Base-by-base conservation (phyloP, 768 basidiomycete species). In the Leccinum aurantiacum region DNA sequence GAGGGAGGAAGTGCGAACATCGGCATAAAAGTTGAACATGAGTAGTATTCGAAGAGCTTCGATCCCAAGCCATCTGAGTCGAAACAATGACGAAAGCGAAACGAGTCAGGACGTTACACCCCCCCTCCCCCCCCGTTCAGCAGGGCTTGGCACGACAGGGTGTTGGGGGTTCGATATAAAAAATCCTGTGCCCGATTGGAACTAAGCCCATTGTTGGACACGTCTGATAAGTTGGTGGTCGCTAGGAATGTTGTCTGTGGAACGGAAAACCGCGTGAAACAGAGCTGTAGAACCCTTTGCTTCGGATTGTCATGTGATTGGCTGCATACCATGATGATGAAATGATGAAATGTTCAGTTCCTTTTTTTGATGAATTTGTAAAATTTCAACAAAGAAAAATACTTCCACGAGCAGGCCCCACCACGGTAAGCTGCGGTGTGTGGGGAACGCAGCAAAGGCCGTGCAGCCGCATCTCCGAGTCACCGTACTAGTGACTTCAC, bases 61-160 rank as follows among this genome's bases (percentile, higher is more conserved):
- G 27, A 59, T 56, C 24, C 41, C 7, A 37, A 22, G 58, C n/a
- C 38, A 38, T 37, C 38, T 35, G 46, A 47, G 54, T 65, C 57
- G 25, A 38, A 49, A 46, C 35, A 10, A 37, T 35, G 6, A 15
- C 44, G 54, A 44, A 48, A 35, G 54, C 56, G 38, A 47, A 44
- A 51, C 24, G 51, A 29, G 29, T 31, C 25, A 19, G 24, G 44
- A 17, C 13, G 24, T 44, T 35, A 54, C 22, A 25, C 15, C 31
- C 22, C 17, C 25, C 47, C 13, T 2, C 13, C 33, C 33, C 31
- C 13, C 33, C 33, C 13, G 14, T 8, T 33, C n/a, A 46, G 38
- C 44, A 19, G 52, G 27, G 19, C 17, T 33, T 19, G 35, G 22
- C 22, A 7, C 35, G 31, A 44, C 27, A n/a, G 37, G 17, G 14